Evolutionary conservation across 2,329 filamentous ascomycete genomes (phyloP), one percentile per base, ranked within the genome.

Genomic region (Exophiala dermatitidis): DNA sequence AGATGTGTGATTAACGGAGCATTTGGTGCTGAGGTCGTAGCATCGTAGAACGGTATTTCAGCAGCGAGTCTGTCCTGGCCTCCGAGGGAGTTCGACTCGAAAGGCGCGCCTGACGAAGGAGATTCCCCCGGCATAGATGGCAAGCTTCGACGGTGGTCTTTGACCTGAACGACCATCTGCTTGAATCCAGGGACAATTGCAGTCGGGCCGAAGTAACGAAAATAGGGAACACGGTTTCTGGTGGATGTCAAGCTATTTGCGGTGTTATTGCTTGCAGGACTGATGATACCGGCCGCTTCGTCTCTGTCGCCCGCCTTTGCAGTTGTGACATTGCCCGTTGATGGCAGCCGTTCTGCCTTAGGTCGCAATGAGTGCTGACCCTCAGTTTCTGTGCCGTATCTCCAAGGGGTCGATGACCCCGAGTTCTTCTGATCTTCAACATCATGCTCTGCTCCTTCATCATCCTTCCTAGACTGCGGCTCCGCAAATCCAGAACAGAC

Each of bases 111-210:
- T 10, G 60, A 50, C 8, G 51, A 43, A 29, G 58, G 58, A 47
- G 60, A 60, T 3, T 56, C 60, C 19, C 38, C 53, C 2, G 50
- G 51, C 5, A 44, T 38, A 3, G 57, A 57, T 28, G 50, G 47
- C 32, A 53, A 28, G 40, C 56, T 53, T 41, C 53, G 43, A 36
- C 58, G 51, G 40, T 57, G 49, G 36, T 59, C 56, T 47, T 59
- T 62, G 3, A 62, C 47, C 43, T 59, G 50, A 5, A 63, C 59
- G 29, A 94, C 87, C 88, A 94, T 94, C 68, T 94, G 88, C 69
- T 94, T 94, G 72, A 90, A 94, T 26, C 89, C 89, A 1, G 89
- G 89, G 48, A 93, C 88, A 64, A 95, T 95, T 58, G 89, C 90
- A 1, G 90, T 95, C 0, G 88, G 88, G 0, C 89, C 90, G 66